Evolutionary conservation across 2,329 filamentous ascomycete genomes (phyloP).

Genomic region (Colletotrichum tabaci): DNA sequence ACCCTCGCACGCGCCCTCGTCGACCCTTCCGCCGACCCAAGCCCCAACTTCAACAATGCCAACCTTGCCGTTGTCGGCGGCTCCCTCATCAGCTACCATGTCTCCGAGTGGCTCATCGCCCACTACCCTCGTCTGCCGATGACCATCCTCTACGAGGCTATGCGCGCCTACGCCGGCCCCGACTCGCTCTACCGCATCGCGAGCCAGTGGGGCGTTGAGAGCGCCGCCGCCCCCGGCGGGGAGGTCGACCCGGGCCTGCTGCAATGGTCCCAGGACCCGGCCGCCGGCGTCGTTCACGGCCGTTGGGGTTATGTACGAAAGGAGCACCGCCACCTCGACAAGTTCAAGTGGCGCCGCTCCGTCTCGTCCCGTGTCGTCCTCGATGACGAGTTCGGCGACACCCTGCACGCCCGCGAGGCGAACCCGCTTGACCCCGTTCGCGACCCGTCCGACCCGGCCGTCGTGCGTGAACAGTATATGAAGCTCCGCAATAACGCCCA

Average conservation of each 20-base stretch:
- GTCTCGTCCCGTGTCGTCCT: constrained; percentile 84
- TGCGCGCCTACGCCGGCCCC: constrained; percentile 86
- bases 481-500: constrained; percentile 82
- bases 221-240: constrained; percentile 86
- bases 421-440: constrained; percentile 41
- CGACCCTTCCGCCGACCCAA: constrained; percentile 85
- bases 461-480: constrained; percentile 59
- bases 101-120: constrained; percentile 88
- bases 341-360: constrained; percentile 75
- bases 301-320: constrained; percentile 68
- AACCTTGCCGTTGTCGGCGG: constrained; percentile 86
- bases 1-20: constrained; percentile 90
- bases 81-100: constrained; percentile 89
- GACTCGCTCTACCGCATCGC: constrained; percentile 81
- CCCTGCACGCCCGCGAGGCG: constrained; percentile 50
- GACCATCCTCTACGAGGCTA: constrained; percentile 86
- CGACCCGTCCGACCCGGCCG: constrained; percentile 28
- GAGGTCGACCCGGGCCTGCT: constrained; percentile 94
- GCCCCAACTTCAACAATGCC: constrained; percentile 89
- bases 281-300: constrained; percentile 60
- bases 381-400: constrained; percentile 88
- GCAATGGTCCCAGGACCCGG: constrained; percentile 76
- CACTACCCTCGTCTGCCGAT: constrained; percentile 93
- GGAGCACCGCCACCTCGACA: constrained; percentile 62
- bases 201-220: constrained; percentile 91